Base-by-base conservation (phyloP, 2,329 filamentous ascomycete genomes). In the Dactylellina leptospora region DNA sequence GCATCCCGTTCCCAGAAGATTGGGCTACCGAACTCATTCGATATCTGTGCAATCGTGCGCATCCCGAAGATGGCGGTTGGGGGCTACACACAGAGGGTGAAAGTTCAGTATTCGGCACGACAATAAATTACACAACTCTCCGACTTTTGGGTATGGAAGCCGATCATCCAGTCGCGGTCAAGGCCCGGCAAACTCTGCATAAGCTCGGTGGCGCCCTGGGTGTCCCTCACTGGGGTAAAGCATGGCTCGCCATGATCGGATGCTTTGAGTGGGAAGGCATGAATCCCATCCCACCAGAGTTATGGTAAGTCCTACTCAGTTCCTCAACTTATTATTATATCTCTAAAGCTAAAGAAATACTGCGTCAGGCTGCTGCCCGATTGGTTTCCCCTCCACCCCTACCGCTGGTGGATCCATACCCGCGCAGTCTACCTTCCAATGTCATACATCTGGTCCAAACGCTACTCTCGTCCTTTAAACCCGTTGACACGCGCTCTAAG, bases 361-460 rank as follows among this genome's bases (percentile, higher is more conserved):
- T n/a, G n/a, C n/a, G 56, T 54, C 20, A 84, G 83, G 83, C 83
- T 96, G 40, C 82, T 97, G 2, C 93, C 93, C 0, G 91, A 96
- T 79, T 96, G 92, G 92, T 85, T 92, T 2, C 93, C 93, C 0
- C 85, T 96, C 77, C 88, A 92, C 3, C 93, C 93, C 0, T 96
- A 92, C 92, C 84, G 92, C 75, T 97, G 93, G 93, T 97, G 93
- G 93, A 91, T 97, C 77, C 95, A 99, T 77, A 97, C 97, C 80
- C 91, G 95, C n/a, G 88, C 90, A 80, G 93, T 99, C n/a, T 96
- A 93, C 77, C 79, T 96, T 51, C 90, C 93, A 3, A 97, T 97
- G 92, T 88, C 90, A 0, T 97, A 90, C 78, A 80, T 97, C 42
- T 96, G 90, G 82, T 96, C 92, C 0, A 92, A 90, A 82, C 84